Conservation (phyloP, 2,329 filamentous ascomycete genomes). For the Trichoderma koningii region DNA sequence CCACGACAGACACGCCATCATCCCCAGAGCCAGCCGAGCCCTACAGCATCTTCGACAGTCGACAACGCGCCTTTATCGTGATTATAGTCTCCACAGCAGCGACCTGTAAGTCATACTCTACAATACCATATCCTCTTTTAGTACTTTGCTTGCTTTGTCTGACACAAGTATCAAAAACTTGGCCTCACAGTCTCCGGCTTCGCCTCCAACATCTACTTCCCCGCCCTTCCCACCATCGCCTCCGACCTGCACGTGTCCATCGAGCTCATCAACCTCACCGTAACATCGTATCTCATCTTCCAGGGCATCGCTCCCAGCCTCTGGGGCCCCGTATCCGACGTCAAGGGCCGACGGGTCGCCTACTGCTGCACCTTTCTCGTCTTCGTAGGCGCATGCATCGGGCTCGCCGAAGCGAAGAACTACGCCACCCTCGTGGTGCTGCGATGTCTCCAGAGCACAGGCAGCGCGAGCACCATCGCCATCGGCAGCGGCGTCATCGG, state of each 20-base stretch:
- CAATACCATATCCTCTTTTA: neutral
- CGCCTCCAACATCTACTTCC: conserved; percentile 57
- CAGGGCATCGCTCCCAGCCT: conserved; percentile 62
- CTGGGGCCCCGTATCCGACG: conserved; percentile 58
- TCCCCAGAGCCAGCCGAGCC: conserved; percentile 34
- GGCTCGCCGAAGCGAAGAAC: conserved; percentile 51
- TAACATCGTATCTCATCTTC: conserved; percentile 61
- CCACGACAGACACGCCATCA: neutral
- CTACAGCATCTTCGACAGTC: conserved; percentile 53
- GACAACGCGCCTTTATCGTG: conserved; percentile 52
- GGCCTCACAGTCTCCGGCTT: conserved; percentile 43
- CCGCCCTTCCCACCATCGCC: conserved; percentile 53
- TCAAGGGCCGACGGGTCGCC: conserved; percentile 54
- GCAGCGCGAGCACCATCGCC: conserved; percentile 61
- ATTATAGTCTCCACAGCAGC: conserved; percentile 51
- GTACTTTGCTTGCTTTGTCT: neutral
- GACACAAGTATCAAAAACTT: neutral
- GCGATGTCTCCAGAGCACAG: conserved; percentile 58
- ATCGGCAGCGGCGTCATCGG: conserved; percentile 62
- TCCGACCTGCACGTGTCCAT: conserved; percentile 48
- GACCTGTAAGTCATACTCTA: conserved; percentile 45
- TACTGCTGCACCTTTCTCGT: conserved; percentile 56
- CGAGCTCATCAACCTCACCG: conserved; percentile 51
- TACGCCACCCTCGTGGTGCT: conserved; percentile 55
- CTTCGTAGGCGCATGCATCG: conserved; percentile 57